phyloP scores from a whole-genome alignment of 371 early-diverging fungal genomes.

The Mortierella sp. region DNA sequence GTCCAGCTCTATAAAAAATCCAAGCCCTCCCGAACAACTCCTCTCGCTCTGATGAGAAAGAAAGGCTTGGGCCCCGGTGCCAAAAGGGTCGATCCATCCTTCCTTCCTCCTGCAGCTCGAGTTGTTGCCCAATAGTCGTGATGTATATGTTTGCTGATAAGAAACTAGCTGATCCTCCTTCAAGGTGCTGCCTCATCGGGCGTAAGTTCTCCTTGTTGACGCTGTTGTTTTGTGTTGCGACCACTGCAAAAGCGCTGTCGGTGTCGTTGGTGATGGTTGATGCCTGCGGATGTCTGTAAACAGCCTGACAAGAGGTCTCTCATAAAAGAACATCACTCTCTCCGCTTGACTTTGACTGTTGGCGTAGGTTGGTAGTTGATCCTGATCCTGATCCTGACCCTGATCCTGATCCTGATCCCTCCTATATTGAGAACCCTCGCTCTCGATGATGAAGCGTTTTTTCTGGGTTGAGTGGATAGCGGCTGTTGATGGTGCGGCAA shows the following conservation, averaged over 20 bases:
- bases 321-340: neutral
- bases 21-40: neutral
- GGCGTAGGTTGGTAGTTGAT: neutral
- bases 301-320: neutral
- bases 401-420: neutral
- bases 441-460: neutral
- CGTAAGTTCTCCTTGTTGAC: slow-evolving; percentile 14
- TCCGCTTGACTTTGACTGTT: neutral
- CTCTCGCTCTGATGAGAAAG: neutral
- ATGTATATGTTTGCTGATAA: neutral
- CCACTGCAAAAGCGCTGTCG: neutral
- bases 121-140: neutral
- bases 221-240: neutral
- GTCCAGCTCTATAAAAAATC: neutral
- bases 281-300: neutral
- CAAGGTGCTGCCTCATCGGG: neutral
- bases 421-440: neutral
- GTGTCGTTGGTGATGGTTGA: neutral
- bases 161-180: neutral
- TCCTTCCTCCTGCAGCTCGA: neutral
- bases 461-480: neutral
- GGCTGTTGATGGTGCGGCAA: neutral
- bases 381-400: slow-evolving; percentile 4
- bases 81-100: neutral
- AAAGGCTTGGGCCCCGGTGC: neutral